Base-by-base conservation (phyloP, 23 red algal genomes). In the Agarophyton chilense region DNA sequence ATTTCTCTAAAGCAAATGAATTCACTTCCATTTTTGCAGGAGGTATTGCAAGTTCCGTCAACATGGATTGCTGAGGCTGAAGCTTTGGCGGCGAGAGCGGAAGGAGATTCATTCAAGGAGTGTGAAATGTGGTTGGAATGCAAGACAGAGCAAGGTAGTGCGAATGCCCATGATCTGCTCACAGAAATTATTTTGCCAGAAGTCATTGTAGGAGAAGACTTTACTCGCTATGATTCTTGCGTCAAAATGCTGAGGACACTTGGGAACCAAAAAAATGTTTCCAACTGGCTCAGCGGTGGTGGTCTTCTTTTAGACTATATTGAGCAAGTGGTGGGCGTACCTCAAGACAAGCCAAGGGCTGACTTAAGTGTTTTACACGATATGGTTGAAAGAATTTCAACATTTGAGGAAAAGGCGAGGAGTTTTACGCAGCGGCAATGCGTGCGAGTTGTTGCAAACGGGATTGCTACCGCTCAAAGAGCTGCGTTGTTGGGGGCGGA, bases 231-330 rank as follows among this genome's bases (percentile, higher is more conserved):
- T 77, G 57, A 42, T 29, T 19, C 32, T 14, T 55, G 68, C 45
- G 12, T 41, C 19, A 71, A 77, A 29, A 29, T 78, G 38, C 24
- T 90, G 14, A 39, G 41, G 16, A 26, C 41, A 36, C 43, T 77
- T 24, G 72, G 57, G 19, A 54, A 55, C 10, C 36, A 64, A 33
- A 87, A 87, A 34, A 44, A 72, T 26, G 60, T 87, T 2, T 52
- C 54, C 4, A 77, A 79, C 53, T 90, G 86, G 86, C 71, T 53
- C 6, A 34, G 17, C 10, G 57, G 86, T 21, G 86, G 86, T 25
- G 86, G 86, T 41, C 72, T 90, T 7, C 53, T 90, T 32, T 71
- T 90, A 25, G 86, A 79, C 54, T 90, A 78, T 56, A 52, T 90
- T 68, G 57, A 79, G 64, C 61, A 90, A 38, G 73, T 90, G 22